Conservation (phyloP, 2,329 filamentous ascomycete species). For the Penicillium sclerotigenum region DNA sequence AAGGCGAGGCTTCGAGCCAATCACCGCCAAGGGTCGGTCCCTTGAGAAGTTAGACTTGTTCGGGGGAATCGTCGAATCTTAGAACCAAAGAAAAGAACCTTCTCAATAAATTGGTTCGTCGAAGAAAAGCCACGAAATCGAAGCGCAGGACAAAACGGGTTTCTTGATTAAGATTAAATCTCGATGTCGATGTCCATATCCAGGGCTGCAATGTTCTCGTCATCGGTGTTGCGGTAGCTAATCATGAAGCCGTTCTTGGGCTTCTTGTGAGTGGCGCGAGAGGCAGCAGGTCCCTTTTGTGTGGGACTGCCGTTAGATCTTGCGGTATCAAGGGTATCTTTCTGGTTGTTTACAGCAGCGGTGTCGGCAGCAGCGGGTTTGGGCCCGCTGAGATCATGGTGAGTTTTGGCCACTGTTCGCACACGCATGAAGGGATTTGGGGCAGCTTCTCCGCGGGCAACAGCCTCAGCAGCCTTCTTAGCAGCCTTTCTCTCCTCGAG, state of each 20-base stretch:
- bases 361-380: constrained; percentile 30
- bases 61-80: neutral
- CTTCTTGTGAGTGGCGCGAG: constrained; percentile 31
- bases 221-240: constrained; percentile 74
- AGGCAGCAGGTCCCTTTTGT: constrained; percentile 45
- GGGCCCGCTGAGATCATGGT: constrained; percentile 55
- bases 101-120: neutral
- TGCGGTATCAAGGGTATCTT: constrained; percentile 50
- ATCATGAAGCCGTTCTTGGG: constrained; percentile 59
- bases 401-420: constrained; percentile 65
- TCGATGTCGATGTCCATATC: constrained; percentile 92
- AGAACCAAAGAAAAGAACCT: neutral
- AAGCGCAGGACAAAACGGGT: neutral
- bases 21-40: neutral
- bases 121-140: neutral
- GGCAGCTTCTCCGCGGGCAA: constrained; percentile 62
- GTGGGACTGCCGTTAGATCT: constrained; percentile 53
- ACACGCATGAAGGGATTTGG: constrained; percentile 57
- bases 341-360: constrained; percentile 36
- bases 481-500: constrained; percentile 70
- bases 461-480: constrained; percentile 59
- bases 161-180: constrained; percentile 50
- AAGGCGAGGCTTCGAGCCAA: neutral
- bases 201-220: constrained; percentile 85
- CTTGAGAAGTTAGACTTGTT: neutral